A percentile compares a stretch with the other conserved stretches of the same genome.
Evolutionary conservation across 257 asterid species (phyloP).

Genomic region (Solanum megistacrolobum): DNA sequence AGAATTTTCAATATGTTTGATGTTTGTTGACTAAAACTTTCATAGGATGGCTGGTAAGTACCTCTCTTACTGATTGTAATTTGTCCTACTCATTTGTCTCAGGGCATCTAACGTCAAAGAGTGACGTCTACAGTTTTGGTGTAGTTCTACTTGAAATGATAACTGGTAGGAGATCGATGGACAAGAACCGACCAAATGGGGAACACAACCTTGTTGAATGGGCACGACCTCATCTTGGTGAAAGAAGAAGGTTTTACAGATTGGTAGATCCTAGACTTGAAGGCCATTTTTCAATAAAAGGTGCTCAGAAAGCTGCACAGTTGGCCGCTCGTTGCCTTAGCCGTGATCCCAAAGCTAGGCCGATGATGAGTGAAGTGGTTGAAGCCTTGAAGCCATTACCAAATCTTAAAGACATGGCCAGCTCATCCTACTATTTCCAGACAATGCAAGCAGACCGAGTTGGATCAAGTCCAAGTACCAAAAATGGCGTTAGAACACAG

Average conservation of each 20-base stretch:
- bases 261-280: conserved; percentile 89
- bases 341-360: conserved; percentile 75
- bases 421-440: conserved; percentile 74
- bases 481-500: conserved; percentile 30
- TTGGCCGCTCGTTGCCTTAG: conserved; percentile 83
- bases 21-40: neutral
- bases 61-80: neutral
- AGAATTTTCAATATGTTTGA: neutral
- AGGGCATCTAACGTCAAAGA: conserved; percentile 97
- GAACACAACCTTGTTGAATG: conserved; percentile 95
- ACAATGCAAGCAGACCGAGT: conserved; percentile 62
- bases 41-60: neutral
- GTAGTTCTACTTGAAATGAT: conserved; percentile 91
- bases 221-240: conserved; percentile 89
- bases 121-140: conserved; percentile 90
- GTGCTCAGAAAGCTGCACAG: conserved; percentile 92
- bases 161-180: conserved; percentile 94
- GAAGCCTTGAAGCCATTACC: conserved; percentile 84
- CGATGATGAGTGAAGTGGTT: conserved; percentile 86
- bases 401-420: conserved; percentile 91
- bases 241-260: conserved; percentile 63
- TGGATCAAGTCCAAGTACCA: conserved; percentile 52
- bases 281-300: conserved; percentile 87
- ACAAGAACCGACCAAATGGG: conserved; percentile 83
- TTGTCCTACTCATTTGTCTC: neutral